These are phyloP conservation scores for Naganishia antarctica DNA, from an alignment of 768 basidiomycete genomes.

Conservation along the genomic window DNA sequence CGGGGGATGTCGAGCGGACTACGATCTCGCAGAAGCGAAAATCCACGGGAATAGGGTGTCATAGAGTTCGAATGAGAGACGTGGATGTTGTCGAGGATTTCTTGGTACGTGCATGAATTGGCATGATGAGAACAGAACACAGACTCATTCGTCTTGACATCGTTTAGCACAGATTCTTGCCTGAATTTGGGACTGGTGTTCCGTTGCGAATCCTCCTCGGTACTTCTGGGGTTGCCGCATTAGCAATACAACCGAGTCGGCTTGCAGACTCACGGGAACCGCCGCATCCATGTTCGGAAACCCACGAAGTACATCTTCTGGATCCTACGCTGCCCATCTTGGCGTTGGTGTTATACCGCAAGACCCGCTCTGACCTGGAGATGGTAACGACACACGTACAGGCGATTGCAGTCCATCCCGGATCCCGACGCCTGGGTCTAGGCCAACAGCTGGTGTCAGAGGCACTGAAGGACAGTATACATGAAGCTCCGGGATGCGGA, in stretches of 20 bases:
- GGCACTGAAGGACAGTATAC: slow-evolving; percentile 2
- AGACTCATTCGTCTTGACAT: no score
- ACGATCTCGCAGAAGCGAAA: neutral
- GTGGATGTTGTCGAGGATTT: slow-evolving; percentile 10
- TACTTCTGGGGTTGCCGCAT: slow-evolving; percentile 2
- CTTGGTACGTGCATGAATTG: slow-evolving; percentile 15
- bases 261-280: neutral
- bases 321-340: slow-evolving; percentile 1
- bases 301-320: neutral
- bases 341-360: slow-evolving; percentile 9
- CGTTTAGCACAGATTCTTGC: slow-evolving; percentile 17
- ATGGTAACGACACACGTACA: slow-evolving; percentile 2
- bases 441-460: slow-evolving; percentile 10
- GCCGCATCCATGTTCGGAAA: neutral
- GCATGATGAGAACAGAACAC: no score
- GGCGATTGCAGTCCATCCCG: slow-evolving; percentile 16
- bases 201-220: slow-evolving; percentile 16
- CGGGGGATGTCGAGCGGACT: neutral
- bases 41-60: neutral
- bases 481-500: neutral
- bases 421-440: neutral
- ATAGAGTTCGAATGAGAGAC: slow-evolving; percentile 16
- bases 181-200: slow-evolving; percentile 23
- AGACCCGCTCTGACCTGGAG: neutral
- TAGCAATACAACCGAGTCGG: slow-evolving; percentile 5